Conservation (phyloP, 2,329 filamentous ascomycete genomes). For the Aspergillus terreus region DNA sequence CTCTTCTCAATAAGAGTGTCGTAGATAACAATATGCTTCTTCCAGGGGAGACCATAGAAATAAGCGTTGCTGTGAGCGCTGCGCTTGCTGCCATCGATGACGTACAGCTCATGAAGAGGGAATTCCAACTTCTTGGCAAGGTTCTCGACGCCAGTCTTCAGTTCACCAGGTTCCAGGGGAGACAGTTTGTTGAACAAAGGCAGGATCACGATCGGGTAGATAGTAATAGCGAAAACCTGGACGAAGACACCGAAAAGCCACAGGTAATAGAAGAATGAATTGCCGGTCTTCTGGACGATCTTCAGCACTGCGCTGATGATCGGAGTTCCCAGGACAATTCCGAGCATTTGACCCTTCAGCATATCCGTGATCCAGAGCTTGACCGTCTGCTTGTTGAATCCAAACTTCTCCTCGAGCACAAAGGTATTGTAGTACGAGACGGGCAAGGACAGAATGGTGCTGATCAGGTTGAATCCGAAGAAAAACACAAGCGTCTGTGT, state of each 20-base stretch:
- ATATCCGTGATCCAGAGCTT: conserved; percentile 85
- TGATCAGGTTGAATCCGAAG: conserved; percentile 77
- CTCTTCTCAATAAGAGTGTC: conserved; percentile 97
- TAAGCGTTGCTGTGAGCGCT: conserved; percentile 88
- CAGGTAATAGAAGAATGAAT: conserved; percentile 95
- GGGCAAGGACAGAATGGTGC: conserved; percentile 75
- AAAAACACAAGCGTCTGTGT: conserved; percentile 90
- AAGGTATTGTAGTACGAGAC: conserved; percentile 90
- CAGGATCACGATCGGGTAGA: conserved; percentile 91
- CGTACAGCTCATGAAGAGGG: conserved; percentile 85
- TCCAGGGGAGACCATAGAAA: conserved; percentile 97
- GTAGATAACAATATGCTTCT: conserved; percentile 99
- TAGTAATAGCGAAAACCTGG: conserved; percentile 91
- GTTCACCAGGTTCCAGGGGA: conserved; percentile 76
- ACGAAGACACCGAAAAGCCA: conserved; percentile 89
- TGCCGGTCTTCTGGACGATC: conserved; percentile 91
- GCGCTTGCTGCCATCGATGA: conserved; percentile 89
- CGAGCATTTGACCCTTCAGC: conserved; percentile 83
- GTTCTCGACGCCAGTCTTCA: conserved; percentile 84
- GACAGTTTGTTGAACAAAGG: conserved; percentile 98
- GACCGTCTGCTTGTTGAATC: conserved; percentile 97
- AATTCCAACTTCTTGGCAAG: conserved; percentile 83
- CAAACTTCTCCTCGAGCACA: conserved; percentile 92
- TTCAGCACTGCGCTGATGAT: conserved; percentile 88
- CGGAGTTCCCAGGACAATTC: conserved; percentile 75